A percentile compares a stretch with the other conserved stretches of the same genome.
phyloP scores from a whole-genome alignment of 2,329 filamentous ascomycete genomes.

The Colletotrichum destructivum region DNA sequence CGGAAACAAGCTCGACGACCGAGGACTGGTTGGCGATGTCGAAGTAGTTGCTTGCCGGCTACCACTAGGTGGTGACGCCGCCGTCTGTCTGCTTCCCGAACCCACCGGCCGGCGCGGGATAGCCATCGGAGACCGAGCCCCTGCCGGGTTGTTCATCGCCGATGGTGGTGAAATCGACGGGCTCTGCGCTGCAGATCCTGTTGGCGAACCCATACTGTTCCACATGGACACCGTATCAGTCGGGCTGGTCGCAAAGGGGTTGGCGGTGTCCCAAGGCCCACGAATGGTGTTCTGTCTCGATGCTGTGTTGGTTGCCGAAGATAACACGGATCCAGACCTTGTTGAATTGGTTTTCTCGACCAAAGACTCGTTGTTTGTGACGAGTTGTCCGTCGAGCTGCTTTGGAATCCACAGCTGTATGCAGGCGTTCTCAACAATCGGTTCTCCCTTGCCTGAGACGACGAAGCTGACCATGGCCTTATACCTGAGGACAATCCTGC shows the following conservation, averaged over 20 bases:
- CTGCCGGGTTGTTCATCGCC: neutral
- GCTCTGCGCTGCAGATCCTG: neutral
- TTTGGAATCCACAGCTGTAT: slow-evolving; percentile 54
- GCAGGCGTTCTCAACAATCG: slow-evolving; percentile 49
- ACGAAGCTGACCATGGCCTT: slow-evolving; percentile 50
- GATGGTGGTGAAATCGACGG: slow-evolving; percentile 44
- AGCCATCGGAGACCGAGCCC: slow-evolving; percentile 23
- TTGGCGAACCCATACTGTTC: neutral
- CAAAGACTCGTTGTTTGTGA: slow-evolving; percentile 43
- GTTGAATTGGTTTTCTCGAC: slow-evolving; percentile 8
- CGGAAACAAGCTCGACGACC: slow-evolving; percentile 16
- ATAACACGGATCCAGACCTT: slow-evolving; percentile 5
- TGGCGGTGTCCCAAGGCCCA: slow-evolving; percentile 12
- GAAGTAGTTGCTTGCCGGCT: slow-evolving; percentile 4
- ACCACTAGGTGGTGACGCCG: slow-evolving; percentile 5
- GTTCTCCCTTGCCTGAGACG: slow-evolving; percentile 42
- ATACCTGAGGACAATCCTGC: slow-evolving; percentile 16
- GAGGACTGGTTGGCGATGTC: slow-evolving; percentile 18
- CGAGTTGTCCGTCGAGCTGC: slow-evolving; percentile 46
- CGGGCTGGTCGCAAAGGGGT: slow-evolving; percentile 19
- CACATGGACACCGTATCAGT: slow-evolving; percentile 32
- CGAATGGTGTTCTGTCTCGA: slow-evolving; percentile 30
- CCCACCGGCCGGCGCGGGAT: slow-evolving; percentile 38
- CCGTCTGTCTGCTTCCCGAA: slow-evolving; percentile 19
- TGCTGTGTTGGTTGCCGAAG: slow-evolving; percentile 1